Base-by-base conservation (phyloP, 305 asterid species). In the Petunia hybrid region DNA sequence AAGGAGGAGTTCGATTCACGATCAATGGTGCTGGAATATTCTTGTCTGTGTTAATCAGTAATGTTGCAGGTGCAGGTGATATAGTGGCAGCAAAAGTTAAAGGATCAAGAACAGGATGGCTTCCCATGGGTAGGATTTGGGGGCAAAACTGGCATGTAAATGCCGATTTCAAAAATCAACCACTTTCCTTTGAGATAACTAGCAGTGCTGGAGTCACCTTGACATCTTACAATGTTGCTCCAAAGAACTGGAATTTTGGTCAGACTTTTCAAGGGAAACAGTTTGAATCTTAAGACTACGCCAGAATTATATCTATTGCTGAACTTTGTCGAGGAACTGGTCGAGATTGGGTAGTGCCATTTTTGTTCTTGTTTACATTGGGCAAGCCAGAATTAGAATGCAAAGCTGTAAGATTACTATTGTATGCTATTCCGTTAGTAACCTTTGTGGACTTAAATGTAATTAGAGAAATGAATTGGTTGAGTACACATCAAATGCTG, bases 31-130 rank as follows among this genome's bases (percentile, higher is more conserved):
- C 91, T 71, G 91, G 89, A 40, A 84, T 85, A 63, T 90, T 89
- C 88, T 42, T 90, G 79, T 91, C 91, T 36, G 97, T 92, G 80
- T 64, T 89, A 71, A 84, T 92, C 81, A 88, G 85, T 83, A 92
- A 92, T 31, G 92, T 89, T 12, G 97, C 91, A 46, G 88, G 89
- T 80, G 89, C 91, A 6, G 97, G 97, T 66, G 90, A 89, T 79
- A 81, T 90, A 69, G 87, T 41, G 63, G 89, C 86, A 5, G 89
- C 87, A 48, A 89, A 90, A 78, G 86, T 92, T 66, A 90, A 90
- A 86, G 94, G 97, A 16, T 80, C 94, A n/a, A 87, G 88, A 81
- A 90, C 94, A 16, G 93, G 90, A 78, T 90, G 94, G 94, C 90
- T 88, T 76, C 89, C 85, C 2, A 88, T 92, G 94, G 93, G 90